These are phyloP conservation scores for Kitagawia praeruptora DNA, from an alignment of 129 eudicot species.

Conservation along the genomic window DNA sequence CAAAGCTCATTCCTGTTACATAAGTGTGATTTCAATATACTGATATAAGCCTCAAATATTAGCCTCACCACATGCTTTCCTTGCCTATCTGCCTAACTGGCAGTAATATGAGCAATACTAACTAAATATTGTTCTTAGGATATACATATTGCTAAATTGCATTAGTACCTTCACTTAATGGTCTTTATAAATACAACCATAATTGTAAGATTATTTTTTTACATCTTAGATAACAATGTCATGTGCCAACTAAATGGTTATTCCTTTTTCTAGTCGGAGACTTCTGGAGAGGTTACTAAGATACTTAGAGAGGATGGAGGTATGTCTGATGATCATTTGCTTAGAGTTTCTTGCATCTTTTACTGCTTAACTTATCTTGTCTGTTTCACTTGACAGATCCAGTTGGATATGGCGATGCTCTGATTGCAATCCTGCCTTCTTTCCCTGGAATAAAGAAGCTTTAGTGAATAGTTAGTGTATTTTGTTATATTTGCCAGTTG, in stretches of 20 bases:
- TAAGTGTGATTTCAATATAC: background rate
- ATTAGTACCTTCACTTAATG: slow-evolving; percentile 12
- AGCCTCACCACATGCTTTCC: background rate
- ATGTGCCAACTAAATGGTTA: background rate
- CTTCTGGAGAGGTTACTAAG: slow-evolving; percentile 76
- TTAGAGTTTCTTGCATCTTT: background rate
- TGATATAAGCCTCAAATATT: background rate
- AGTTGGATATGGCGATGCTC: slow-evolving; percentile 87
- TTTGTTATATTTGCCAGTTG: background rate
- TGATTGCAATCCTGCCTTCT: slow-evolving; percentile 80
- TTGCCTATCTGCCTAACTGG: background rate
- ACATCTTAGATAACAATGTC: background rate
- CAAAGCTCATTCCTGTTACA: background rate
- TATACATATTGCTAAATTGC: background rate
- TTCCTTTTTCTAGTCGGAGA: slow-evolving; percentile 44
- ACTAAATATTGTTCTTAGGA: background rate
- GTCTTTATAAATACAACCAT: background rate
- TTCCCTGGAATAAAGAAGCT: slow-evolving; percentile 93
- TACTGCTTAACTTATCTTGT: slow-evolving; percentile 5
- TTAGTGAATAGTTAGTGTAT: slow-evolving; percentile 20
- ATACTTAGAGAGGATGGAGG: slow-evolving; percentile 73
- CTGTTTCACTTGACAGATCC: slow-evolving; percentile 45
- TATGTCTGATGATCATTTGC: slow-evolving; percentile 23
- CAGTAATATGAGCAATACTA: background rate
- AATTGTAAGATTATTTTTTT: background rate